phyloP scores from a whole-genome alignment of 257 asterid genomes.

The Penstemon davidsonii region DNA sequence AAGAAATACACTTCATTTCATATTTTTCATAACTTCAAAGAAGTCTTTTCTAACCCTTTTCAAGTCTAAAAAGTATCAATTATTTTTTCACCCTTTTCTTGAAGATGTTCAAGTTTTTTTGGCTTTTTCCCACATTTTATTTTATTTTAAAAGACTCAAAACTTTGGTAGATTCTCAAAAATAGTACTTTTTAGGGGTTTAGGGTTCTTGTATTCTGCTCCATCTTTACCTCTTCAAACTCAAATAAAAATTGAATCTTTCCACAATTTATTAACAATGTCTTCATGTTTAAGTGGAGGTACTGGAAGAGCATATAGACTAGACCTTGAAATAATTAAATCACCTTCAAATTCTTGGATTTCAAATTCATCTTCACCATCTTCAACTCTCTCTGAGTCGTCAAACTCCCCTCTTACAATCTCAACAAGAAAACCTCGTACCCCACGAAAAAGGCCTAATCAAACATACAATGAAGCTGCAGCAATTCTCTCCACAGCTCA shows the following conservation, averaged over 20 bases:
- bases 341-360: constrained; percentile 72
- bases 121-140: constrained; percentile 23
- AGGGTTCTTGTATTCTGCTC: constrained; percentile 36
- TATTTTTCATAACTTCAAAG: constrained; percentile 33
- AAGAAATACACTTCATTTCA: constrained; percentile 1
- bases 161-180: constrained; percentile 22
- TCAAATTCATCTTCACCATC: constrained; percentile 83
- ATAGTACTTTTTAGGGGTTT: constrained; percentile 44
- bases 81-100: not conserved
- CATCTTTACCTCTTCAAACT: constrained; percentile 12
- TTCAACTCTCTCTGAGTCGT: constrained; percentile 76
- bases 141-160: constrained; percentile 14
- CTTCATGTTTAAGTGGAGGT: constrained; percentile 76
- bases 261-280: constrained; percentile 32
- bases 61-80: not conserved
- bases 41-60: not conserved
- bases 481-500: constrained; percentile 80
- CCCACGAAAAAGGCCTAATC: constrained; percentile 87
- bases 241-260: constrained; percentile 23
- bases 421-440: constrained; percentile 81
- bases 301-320: constrained; percentile 61
- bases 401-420: constrained; percentile 64
- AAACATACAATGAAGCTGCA: constrained; percentile 88
- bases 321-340: constrained; percentile 70
- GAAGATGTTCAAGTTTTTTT: constrained; percentile 18